Evolutionary conservation across 352 stramenopile species (phyloP), one percentile per base, ranked within the genome.

Genomic region (Phytophthora hibernalis): DNA sequence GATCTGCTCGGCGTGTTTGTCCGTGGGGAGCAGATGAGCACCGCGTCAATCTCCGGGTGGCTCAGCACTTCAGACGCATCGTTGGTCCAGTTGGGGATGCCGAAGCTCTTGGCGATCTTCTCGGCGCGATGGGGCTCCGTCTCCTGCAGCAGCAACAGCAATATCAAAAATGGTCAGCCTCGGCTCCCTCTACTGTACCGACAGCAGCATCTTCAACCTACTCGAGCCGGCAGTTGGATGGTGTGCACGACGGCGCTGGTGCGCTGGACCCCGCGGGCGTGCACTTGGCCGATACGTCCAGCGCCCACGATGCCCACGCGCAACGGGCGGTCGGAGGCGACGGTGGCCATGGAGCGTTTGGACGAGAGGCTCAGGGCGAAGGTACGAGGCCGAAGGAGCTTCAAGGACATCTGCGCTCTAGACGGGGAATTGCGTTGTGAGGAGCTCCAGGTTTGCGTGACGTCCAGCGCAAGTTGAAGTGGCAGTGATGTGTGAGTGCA

Each of bases 21-120:
- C 75, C 16, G 92, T 98, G 3, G 96, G 96, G 95, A 99, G 75
- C 96, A 99, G 79, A 99, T 98, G 82, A 97, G 87, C 12, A 99
- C 93, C 13, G 95, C 96, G 74, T 99, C 93, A 33, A 99, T 89
- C 13, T 97, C 90, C 1, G 93, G 91, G 66, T 98, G 83, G 10
- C 76, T 80, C 61, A 99, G 95, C 10, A 99, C 85, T n/a, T 99
- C 95, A 45, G 92, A 92, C 3, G 89, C 78, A 68, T 83, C 56
- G n/a, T 79, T 77, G 11, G 86, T 89, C 79, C 83, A 92, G 30
- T 84, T 80, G 18, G 79, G 70, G 44, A 92, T 89, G 26, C 72
- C 64, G 55, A 77, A 92, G 26, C 54, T 59, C 26, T 64, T 60
- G 5, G 83, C 80, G 8, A 76, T 73, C 1, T 60, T 65, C 44